These are phyloP conservation scores for Suhomyces maxii DNA, from an alignment of 1,139 yeast genomes.

Conservation along the genomic window DNA sequence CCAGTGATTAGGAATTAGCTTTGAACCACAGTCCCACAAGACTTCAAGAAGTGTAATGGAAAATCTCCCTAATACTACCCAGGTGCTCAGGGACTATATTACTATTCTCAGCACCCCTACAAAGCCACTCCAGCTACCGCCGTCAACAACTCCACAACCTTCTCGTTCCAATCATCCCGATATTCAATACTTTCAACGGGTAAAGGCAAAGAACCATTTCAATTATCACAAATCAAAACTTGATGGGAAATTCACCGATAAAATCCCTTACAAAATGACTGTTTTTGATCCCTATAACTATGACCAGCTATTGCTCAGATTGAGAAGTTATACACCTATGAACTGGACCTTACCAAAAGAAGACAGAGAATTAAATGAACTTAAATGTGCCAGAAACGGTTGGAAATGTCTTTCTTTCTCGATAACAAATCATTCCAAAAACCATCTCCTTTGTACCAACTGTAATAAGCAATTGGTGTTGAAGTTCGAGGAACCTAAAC, in stretches of 20 bases:
- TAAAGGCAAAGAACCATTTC: conserved; percentile 39
- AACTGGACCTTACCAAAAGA: conserved; percentile 37
- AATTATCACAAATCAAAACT: conserved; percentile 31
- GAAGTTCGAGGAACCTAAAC: conserved; percentile 16
- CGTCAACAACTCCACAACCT: conserved; percentile 1
- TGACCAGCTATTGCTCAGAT: conserved; percentile 26
- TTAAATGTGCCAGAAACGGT: conserved; percentile 42
- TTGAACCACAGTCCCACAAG: conserved; percentile 7
- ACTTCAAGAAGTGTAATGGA: conserved; percentile 1
- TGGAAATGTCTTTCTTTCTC: conserved; percentile 41
- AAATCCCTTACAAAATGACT: conserved; percentile 16
- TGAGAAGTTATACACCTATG: conserved; percentile 32
- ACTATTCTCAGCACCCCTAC: conserved; percentile 25
- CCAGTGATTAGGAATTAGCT: not conserved
- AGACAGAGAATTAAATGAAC: conserved; percentile 26
- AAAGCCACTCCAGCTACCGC: conserved; percentile 1
- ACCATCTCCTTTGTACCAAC: conserved; percentile 35
- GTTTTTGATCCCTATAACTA: conserved; percentile 39
- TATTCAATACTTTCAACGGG: conserved; percentile 38
- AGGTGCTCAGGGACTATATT: conserved; percentile 32
- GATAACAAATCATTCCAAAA: conserved; percentile 23
- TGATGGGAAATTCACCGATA: conserved; percentile 11
- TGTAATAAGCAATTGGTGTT: conserved; percentile 34
- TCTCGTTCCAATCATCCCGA: conserved; percentile 32
- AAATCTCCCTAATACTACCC: conserved; percentile 24